Evolutionary conservation across 2,329 filamentous ascomycete genomes (phyloP).

Genomic region (Aspergillus tubingensis): DNA sequence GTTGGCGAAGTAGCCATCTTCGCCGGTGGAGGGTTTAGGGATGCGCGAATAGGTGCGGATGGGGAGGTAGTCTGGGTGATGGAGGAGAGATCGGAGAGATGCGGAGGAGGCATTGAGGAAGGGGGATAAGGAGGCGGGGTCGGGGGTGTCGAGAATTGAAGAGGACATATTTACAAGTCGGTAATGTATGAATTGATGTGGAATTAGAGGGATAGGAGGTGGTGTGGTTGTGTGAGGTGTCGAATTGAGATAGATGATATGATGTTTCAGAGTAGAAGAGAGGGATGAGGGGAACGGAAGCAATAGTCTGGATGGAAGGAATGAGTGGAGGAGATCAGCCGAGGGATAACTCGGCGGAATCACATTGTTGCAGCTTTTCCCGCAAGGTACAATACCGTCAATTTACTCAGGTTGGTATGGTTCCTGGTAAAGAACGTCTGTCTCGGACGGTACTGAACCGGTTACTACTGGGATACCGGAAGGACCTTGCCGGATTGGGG

Average conservation of each 20-base stretch:
- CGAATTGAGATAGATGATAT: neutral
- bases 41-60: slow-evolving; percentile 44
- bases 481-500: neutral
- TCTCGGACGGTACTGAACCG: neutral
- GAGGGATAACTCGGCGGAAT: neutral
- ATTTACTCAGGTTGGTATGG: neutral
- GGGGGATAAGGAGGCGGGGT: slow-evolving; percentile 1
- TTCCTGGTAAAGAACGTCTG: neutral
- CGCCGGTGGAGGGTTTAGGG: slow-evolving; percentile 42
- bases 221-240: neutral
- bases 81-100: slow-evolving; percentile 25
- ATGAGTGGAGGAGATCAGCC: neutral
- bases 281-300: neutral
- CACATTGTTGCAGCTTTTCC: no score
- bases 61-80: slow-evolving; percentile 38
- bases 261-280: neutral
- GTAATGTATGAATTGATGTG: neutral
- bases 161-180: neutral
- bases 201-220: neutral
- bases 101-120: neutral
- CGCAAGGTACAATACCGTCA: no score
- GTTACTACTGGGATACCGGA: neutral
- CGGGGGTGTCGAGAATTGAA: slow-evolving; percentile 3
- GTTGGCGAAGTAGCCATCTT: slow-evolving; percentile 46
- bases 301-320: neutral